Percentiles rank a stretch among this genome's conserved stretches.
Conservation (phyloP, 2,329 filamentous ascomycete species). For the Hymenoscyphus salicellus region DNA sequence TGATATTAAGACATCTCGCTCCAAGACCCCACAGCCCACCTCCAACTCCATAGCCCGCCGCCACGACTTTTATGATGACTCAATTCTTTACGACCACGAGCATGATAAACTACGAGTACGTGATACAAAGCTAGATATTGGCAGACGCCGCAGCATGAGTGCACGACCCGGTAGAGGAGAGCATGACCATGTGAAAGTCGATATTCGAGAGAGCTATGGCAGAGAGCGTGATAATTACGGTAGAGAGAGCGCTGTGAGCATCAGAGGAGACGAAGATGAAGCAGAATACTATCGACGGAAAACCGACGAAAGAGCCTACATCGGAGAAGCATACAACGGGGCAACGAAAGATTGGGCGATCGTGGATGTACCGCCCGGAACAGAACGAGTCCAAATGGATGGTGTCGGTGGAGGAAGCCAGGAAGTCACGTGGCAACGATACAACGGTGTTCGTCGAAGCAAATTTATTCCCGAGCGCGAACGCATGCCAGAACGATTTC, state of each 20-base stretch:
- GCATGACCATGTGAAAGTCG: slow-evolving; percentile 24
- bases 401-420: slow-evolving; percentile 71
- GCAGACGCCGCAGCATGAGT: slow-evolving; percentile 29
- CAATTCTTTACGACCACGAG: slow-evolving; percentile 58
- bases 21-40: slow-evolving; percentile 24
- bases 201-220: slow-evolving; percentile 22
- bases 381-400: slow-evolving; percentile 78
- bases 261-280: slow-evolving; percentile 42
- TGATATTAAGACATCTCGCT: slow-evolving; percentile 43
- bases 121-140: slow-evolving; percentile 31
- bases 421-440: slow-evolving; percentile 75
- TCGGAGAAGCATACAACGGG: slow-evolving; percentile 72
- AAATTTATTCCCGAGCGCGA: slow-evolving; percentile 71
- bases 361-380: slow-evolving; percentile 80
- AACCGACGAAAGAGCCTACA: slow-evolving; percentile 63
- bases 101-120: slow-evolving; percentile 38
- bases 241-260: slow-evolving; percentile 2
- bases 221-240: background rate
- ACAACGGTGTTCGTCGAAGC: slow-evolving; percentile 72
- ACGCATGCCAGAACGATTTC: slow-evolving; percentile 23
- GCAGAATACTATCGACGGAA: slow-evolving; percentile 65
- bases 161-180: slow-evolving; percentile 27
- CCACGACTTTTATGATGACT: slow-evolving; percentile 58
- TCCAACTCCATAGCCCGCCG: slow-evolving; percentile 26
- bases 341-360: slow-evolving; percentile 76